A percentile compares a stretch with the other conserved stretches of the same genome.
Conservation (phyloP, 495 filamentous ascomycete species). For the Talaromyces thailandensis region DNA sequence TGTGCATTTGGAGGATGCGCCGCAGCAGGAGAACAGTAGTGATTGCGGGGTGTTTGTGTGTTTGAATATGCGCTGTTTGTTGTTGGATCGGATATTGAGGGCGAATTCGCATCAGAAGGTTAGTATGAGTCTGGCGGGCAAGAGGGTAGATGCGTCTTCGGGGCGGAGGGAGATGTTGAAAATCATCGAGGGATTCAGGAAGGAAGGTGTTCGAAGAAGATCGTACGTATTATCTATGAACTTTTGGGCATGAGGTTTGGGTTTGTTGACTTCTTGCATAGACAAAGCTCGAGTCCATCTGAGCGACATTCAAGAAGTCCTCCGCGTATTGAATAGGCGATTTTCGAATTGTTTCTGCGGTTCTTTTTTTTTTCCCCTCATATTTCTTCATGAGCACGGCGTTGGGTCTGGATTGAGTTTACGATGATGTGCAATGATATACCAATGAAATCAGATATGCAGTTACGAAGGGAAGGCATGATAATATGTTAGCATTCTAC, state of each 20-base stretch:
- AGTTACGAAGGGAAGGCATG: background rate
- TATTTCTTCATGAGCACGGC: background rate
- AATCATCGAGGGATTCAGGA: slow-evolving; percentile 72
- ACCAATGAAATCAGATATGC: background rate
- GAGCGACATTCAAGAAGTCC: slow-evolving; percentile 34
- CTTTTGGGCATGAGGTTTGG: slow-evolving; percentile 2
- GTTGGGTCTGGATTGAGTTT: background rate
- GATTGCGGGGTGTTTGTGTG: slow-evolving; percentile 98
- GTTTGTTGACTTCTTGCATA: slow-evolving; percentile 3
- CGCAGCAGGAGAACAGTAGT: slow-evolving; percentile 83
- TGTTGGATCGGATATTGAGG: slow-evolving; percentile 71
- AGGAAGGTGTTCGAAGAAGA: slow-evolving; percentile 73
- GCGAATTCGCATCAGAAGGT: slow-evolving; percentile 72
- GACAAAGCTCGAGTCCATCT: slow-evolving; percentile 26
- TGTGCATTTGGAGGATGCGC: slow-evolving; percentile 69
- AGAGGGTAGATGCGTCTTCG: slow-evolving; percentile 63
- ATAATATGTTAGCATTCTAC: background rate
- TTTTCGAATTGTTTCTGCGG: background rate
- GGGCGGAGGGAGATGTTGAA: slow-evolving; percentile 81
- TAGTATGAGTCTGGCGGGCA: slow-evolving; percentile 84
- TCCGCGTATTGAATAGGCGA: slow-evolving; percentile 31
- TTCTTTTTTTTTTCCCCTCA: background rate
- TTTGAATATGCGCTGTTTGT: slow-evolving; percentile 79
- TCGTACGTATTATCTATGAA: slow-evolving; percentile 51
- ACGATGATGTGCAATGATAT: background rate